Evolutionary conservation across 257 asterid species (phyloP).

Genomic region (Salvia hispanica): DNA sequence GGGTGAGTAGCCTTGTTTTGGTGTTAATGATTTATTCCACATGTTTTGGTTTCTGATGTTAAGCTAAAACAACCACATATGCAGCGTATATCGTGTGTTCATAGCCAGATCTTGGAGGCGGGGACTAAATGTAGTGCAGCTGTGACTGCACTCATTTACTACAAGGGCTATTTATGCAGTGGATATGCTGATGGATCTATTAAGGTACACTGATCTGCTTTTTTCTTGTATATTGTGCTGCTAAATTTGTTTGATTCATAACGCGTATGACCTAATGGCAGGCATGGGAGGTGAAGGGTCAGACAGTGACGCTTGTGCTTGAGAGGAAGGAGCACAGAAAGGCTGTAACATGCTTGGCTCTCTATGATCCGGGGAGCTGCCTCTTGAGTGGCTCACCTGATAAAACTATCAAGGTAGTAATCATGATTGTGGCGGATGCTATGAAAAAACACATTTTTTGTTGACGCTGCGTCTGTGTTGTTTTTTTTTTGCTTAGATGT

Average conservation of each 20-base stretch:
- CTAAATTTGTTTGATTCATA: neutral
- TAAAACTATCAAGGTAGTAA: constrained; percentile 76
- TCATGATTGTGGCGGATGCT: neutral
- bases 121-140: constrained; percentile 64
- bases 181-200: constrained; percentile 91
- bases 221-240: constrained; percentile 4
- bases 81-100: constrained; percentile 96
- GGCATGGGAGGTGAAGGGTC: constrained; percentile 91
- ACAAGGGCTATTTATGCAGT: constrained; percentile 72
- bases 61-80: constrained; percentile 24
- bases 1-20: constrained; percentile 62
- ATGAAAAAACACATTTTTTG: neutral
- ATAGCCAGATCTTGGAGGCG: constrained; percentile 75
- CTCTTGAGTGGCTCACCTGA: constrained; percentile 83
- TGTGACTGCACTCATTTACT: constrained; percentile 81
- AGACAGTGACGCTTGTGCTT: constrained; percentile 58
- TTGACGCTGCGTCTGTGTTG: constrained; percentile 25
- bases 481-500: constrained; percentile 50
- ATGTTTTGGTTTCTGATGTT: neutral
- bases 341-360: constrained; percentile 76
- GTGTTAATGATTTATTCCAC: neutral
- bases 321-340: constrained; percentile 68
- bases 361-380: constrained; percentile 72
- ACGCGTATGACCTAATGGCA: constrained; percentile 29
- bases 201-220: constrained; percentile 50